Evolutionary conservation across 805 yeast species (phyloP).

Genomic region (Pichia exigua): DNA sequence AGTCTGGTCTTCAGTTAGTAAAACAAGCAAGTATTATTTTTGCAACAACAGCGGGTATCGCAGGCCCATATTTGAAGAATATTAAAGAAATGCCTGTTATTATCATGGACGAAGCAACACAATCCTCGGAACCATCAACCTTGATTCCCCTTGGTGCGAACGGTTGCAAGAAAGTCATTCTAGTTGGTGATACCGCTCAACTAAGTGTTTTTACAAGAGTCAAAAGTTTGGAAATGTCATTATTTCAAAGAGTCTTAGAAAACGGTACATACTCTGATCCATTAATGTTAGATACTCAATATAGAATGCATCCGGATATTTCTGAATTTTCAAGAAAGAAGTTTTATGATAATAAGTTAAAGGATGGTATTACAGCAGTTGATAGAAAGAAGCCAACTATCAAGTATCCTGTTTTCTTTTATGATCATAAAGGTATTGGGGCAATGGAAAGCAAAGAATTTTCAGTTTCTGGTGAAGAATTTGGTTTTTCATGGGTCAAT

Average conservation of each 20-base stretch:
- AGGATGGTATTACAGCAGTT: slow-evolving; percentile 57
- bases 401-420: slow-evolving; percentile 49
- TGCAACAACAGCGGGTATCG: slow-evolving; percentile 67
- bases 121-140: slow-evolving; percentile 65
- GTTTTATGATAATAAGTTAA: slow-evolving; percentile 64
- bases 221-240: slow-evolving; percentile 55
- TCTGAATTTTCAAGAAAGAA: slow-evolving; percentile 75
- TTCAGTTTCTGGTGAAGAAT: slow-evolving; percentile 31
- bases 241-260: slow-evolving; percentile 57
- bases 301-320: slow-evolving; percentile 94
- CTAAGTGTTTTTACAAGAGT: slow-evolving; percentile 64
- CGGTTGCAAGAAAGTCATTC: slow-evolving; percentile 57
- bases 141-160: slow-evolving; percentile 64
- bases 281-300: slow-evolving; percentile 71
- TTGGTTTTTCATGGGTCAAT: slow-evolving; percentile 55
- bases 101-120: slow-evolving; percentile 75
- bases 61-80: slow-evolving; percentile 54
- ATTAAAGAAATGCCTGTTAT: slow-evolving; percentile 48
- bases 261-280: slow-evolving; percentile 56
- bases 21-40: slow-evolving; percentile 64
- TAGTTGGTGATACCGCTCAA: slow-evolving; percentile 76
- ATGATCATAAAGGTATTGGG: slow-evolving; percentile 46
- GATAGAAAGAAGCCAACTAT: slow-evolving; percentile 42
- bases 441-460: slow-evolving; percentile 39
- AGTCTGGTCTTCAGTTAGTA: slow-evolving; percentile 30